Evolutionary conservation across 805 yeast species (phyloP).

Genomic region (Monosporozyma unispora): DNA sequence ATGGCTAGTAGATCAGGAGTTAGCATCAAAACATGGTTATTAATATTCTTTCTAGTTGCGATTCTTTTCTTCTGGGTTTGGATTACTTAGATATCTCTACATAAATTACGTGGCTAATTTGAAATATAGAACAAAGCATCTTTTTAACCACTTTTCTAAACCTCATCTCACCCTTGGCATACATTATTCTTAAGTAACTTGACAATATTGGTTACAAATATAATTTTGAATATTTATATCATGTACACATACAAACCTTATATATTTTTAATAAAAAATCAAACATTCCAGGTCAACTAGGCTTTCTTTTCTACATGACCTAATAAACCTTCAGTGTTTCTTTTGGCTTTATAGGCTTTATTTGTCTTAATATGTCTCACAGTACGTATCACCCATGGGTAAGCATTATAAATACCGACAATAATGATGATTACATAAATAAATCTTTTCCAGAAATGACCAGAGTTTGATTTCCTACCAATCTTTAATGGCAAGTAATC

Average conservation of each 20-base stretch:
- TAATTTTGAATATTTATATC: neutral
- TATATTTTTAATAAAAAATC: neutral
- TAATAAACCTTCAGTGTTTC: constrained; percentile 16
- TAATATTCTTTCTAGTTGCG: constrained; percentile 39
- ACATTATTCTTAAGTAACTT: neutral
- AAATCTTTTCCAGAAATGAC: neutral
- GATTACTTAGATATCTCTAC: constrained; percentile 18
- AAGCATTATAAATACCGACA: neutral
- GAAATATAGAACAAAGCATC: neutral
- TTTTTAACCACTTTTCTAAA: neutral
- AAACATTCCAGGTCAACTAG: neutral
- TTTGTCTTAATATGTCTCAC: constrained; percentile 1
- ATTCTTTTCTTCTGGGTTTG: constrained; percentile 45
- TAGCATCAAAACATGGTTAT: constrained; percentile 55
- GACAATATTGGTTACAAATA: neutral
- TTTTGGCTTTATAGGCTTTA: constrained; percentile 17
- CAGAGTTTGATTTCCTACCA: neutral
- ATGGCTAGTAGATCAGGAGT: constrained; percentile 60
- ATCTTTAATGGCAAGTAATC: neutral
- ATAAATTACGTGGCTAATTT: neutral
- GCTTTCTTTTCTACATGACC: constrained; percentile 6
- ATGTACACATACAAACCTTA: neutral
- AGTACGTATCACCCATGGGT: neutral
- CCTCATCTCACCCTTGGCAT: neutral
- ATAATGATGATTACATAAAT: neutral